Percentiles rank a stretch among this genome's conserved stretches.
These are phyloP conservation scores for Selaginella tamariscina DNA, from an alignment of 75 land plant species.

Conservation along the genomic window DNA sequence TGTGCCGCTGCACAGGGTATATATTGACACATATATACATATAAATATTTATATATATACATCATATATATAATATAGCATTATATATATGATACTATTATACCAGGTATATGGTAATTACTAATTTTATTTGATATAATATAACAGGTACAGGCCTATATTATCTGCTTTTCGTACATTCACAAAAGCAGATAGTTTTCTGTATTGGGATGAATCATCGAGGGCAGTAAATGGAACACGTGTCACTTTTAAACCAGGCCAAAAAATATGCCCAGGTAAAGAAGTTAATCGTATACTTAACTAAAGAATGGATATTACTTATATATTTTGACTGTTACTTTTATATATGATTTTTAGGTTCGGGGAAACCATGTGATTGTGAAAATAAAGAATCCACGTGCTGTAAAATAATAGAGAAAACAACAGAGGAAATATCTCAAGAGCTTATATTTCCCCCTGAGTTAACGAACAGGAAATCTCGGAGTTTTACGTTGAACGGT, in stretches of 20 bases:
- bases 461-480: background rate
- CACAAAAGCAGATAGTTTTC: background rate
- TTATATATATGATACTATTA: too few species aligned
- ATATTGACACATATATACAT: too few species aligned
- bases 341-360: too few species aligned
- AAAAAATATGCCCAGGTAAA: background rate
- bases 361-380: background rate
- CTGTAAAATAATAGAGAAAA: background rate
- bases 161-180: background rate
- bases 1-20: constrained; percentile 7
- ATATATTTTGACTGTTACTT: too few species aligned
- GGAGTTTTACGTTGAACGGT: constrained; percentile 48
- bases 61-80: too few species aligned
- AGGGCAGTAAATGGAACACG: constrained; percentile 14
- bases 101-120: too few species aligned
- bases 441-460: constrained; percentile 12
- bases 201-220: background rate
- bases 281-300: too few species aligned
- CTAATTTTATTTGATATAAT: too few species aligned
- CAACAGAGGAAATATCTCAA: background rate
- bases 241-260: too few species aligned
- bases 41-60: too few species aligned
- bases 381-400: background rate
- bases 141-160: constrained; percentile 10
- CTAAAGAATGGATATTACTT: too few species aligned